phyloP scores from a whole-genome alignment of 2,329 filamentous ascomycete species.

The Diaporthe eres region DNA sequence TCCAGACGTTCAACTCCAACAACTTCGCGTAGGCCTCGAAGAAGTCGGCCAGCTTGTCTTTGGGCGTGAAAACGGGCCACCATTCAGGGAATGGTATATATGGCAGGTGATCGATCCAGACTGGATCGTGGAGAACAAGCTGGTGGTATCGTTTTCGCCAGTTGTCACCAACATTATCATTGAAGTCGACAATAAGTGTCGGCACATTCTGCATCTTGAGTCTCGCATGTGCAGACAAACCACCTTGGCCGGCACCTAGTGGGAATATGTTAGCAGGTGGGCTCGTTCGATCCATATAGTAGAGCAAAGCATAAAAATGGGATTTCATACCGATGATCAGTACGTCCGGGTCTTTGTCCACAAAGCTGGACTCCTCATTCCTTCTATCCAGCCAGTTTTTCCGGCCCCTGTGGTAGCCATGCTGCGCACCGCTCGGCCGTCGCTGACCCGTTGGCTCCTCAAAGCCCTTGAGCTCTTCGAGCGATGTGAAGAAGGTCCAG shows the following conservation, averaged over 20 bases:
- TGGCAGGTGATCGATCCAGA: constrained; percentile 71
- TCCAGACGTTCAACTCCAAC: constrained; percentile 77
- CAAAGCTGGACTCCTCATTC: constrained; percentile 61
- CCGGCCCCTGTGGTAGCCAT: constrained; percentile 64
- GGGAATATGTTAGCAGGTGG: constrained; percentile 15
- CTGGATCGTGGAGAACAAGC: constrained; percentile 74
- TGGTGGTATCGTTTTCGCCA: constrained; percentile 72
- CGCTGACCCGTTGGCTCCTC: constrained; percentile 63
- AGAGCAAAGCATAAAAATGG: not conserved
- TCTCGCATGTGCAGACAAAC: constrained; percentile 65
- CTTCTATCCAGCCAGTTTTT: constrained; percentile 73
- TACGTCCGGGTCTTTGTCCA: constrained; percentile 63
- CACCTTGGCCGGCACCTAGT: constrained; percentile 68
- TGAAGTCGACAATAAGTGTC: constrained; percentile 66
- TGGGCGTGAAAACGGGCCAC: constrained; percentile 78
- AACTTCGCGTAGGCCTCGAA: constrained; percentile 73
- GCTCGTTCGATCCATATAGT: rapidly evolving
- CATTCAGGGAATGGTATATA: constrained; percentile 72
- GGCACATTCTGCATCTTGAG: constrained; percentile 68
- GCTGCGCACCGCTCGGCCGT: constrained; percentile 69
- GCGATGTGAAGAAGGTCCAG: constrained; percentile 73
- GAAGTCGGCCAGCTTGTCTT: constrained; percentile 76
- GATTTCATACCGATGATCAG: constrained; percentile 64
- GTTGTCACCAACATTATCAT: constrained; percentile 68
- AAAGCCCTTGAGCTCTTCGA: constrained; percentile 67